Evolutionary conservation across 306 rosid genomes (phyloP), one percentile per base, ranked within the genome.

Genomic region (Senna siamea): DNA sequence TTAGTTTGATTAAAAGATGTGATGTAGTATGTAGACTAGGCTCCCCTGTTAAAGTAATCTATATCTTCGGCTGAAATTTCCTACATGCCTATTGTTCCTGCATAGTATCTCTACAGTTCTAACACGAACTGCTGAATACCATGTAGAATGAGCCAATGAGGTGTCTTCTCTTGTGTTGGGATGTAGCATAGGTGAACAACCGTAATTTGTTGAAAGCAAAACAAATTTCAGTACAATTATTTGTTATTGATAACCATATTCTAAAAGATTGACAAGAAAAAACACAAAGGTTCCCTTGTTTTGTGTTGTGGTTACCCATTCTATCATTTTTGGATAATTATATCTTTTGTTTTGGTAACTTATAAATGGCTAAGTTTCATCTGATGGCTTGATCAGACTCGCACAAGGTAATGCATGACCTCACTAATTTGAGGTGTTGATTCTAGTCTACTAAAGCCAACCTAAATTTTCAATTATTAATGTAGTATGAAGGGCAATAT

Each of bases 321-420:
- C 8, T 22, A 34, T 40, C 9, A 52, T 52, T 52, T 52, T 52
- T 54, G 62, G 69, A 7, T 56, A 40, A 17, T n/a, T 51, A 72
- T 57, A 55, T 58, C 37, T 30, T 23, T 12, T 13, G 19, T 46
- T 74, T 53, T 13, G 5, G 6, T 46, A 12, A 12, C 6, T 46
- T 14, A 11, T 43, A 43, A n/a, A 59, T n/a, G 66, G 11, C 26
- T 60, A 12, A 32, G 66, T 60, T 60, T 59, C 4, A 8, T 46
- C 47, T 4, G 22, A 57, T 28, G 28, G 5, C 40, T 28, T 57
- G 65, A 37, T 32, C 23, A 51, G 9, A 50, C 22, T 6, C 5
- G 15, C 52, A 15, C 54, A 14, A 0, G 9, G 20, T 4, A 12
- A 18, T 52, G 58, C 58, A 19, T 17, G 10, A 52, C 30, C 58